Evolutionary conservation across 352 stramenopile genomes (phyloP), one percentile per base, ranked within the genome.

Genomic region (Pythium brachiatum): DNA sequence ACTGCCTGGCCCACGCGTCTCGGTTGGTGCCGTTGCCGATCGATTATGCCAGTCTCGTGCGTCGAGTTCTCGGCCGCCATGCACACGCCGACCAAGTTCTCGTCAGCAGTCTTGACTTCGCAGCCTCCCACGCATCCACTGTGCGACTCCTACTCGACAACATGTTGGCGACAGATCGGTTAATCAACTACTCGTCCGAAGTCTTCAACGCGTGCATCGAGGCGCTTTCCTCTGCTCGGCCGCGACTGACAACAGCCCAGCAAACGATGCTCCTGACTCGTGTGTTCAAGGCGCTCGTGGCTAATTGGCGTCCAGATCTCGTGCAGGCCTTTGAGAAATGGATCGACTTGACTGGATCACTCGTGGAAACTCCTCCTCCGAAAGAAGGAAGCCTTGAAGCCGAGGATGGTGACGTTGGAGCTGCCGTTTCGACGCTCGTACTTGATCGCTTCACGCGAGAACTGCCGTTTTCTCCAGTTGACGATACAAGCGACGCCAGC

Each of bases 231-330:
- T 31, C 29, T 1, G 29, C 47, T 2, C 21, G 38, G 16, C 20
- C 26, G 16, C 58, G 58, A 21, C 20, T 65, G 25, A 52, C 39
- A 15, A 16, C 27, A 4, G n/a, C 16, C 1, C 38, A 59, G 27
- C 58, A 59, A 25, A 59, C 58, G 2, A 48, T 26, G 43, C 27
- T 65, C 9, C 26, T 64, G 21, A 39, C 36, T 6, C 47, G 58
- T 1, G 15, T 54, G 26, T 65, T 65, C 26, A 48, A 65, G 43
- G 58, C 58, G 36, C 20, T 65, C 12, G 58, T 59, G 3, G 38
- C 43, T 16, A 23, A 25, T 3, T 64, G 43, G 23, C n/a, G 31
- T 29, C 26, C 25, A 1, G 18, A 23, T 16, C 15, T 46, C 5
- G 20, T 16, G 9, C 3, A 13, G 5, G 32, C 46, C 3, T 59